phyloP scores from a whole-genome alignment of 2,329 filamentous ascomycete species.

The Purpureocillium takamizusanense region DNA sequence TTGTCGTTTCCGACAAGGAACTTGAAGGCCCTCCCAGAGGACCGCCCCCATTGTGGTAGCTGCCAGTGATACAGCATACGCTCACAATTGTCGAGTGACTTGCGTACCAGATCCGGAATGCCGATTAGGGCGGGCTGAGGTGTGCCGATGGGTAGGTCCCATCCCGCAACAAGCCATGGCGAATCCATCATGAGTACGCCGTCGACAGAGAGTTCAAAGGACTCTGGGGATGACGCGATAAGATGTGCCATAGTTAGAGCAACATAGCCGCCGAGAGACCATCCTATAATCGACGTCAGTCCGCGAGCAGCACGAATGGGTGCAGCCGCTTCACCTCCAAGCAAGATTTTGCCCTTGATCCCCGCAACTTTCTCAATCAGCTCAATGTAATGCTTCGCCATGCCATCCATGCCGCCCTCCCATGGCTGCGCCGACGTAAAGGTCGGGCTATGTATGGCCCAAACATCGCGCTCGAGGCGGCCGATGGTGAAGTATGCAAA shows the following conservation, averaged over 20 bases:
- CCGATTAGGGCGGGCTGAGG: background rate
- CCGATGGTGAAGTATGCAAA: slow-evolving; percentile 4
- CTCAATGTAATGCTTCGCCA: slow-evolving; percentile 6
- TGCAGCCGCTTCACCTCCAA: background rate
- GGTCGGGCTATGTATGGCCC: slow-evolving; percentile 6
- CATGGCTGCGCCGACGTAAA: slow-evolving; percentile 1
- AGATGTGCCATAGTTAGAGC: background rate
- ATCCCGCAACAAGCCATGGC: background rate
- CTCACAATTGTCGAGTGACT: background rate
- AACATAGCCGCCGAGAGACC: slow-evolving; percentile 3
- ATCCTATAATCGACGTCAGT: background rate
- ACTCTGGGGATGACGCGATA: background rate
- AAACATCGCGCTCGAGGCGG: slow-evolving; percentile 6
- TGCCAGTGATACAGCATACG: background rate
- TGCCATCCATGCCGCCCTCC: slow-evolving; percentile 6
- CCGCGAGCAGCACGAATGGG: too few relatives aligned
- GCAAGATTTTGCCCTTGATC: background rate
- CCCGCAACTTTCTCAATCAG: slow-evolving; percentile 4
- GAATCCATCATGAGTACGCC: background rate
- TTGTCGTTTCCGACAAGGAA: background rate
- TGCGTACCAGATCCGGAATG: background rate
- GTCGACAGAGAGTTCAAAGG: background rate
- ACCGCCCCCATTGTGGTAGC: background rate
- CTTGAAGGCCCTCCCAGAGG: too few relatives aligned
- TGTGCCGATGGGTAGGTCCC: background rate